Percentiles rank a stretch among this genome's conserved stretches.
These are phyloP conservation scores for Terana coerulea DNA, from an alignment of 768 basidiomycete species.

Conservation along the genomic window DNA sequence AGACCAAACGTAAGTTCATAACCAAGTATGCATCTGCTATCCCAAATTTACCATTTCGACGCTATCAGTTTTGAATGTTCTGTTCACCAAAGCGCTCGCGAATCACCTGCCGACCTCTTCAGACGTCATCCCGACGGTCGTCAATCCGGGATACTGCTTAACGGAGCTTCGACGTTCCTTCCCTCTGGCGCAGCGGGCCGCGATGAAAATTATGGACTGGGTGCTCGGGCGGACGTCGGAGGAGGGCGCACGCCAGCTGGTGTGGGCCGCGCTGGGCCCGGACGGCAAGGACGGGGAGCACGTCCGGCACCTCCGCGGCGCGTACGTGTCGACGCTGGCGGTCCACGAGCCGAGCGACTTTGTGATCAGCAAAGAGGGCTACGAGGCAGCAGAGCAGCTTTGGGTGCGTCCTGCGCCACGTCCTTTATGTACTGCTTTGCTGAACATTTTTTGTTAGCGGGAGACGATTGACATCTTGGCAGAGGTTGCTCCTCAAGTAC, in stretches of 20 bases:
- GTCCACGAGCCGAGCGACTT: conserved; percentile 30
- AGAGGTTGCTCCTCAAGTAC: conserved; percentile 9
- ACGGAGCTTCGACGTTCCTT: conserved; percentile 26
- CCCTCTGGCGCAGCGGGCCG: neutral
- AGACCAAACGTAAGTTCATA: neutral
- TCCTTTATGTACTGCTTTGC: neutral
- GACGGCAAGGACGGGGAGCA: conserved; percentile 17
- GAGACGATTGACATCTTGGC: conserved; percentile 25
- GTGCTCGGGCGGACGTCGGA: conserved; percentile 31
- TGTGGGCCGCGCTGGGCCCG: conserved; percentile 27
- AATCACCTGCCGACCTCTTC: conserved; percentile 27
- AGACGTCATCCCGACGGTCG: conserved; percentile 27
- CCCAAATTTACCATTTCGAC: conserved; percentile 19
- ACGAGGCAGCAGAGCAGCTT: conserved; percentile 25
- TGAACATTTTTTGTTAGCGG: conserved; percentile 13
- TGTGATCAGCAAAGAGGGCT: conserved; percentile 28
- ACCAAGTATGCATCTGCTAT: neutral
- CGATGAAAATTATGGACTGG: conserved; percentile 17
- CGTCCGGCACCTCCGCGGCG: conserved; percentile 21
- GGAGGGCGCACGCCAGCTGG: conserved; percentile 33
- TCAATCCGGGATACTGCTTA: conserved; percentile 34
- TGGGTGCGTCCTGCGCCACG: conserved; percentile 28
- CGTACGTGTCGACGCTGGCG: conserved; percentile 12
- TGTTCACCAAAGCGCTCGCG: conserved; percentile 34
- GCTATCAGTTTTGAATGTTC: conserved; percentile 32